A percentile compares a stretch with the other conserved stretches of the same genome.
phyloP scores from a whole-genome alignment of 2,329 filamentous ascomycete genomes.

The Dendryphion nanum region DNA sequence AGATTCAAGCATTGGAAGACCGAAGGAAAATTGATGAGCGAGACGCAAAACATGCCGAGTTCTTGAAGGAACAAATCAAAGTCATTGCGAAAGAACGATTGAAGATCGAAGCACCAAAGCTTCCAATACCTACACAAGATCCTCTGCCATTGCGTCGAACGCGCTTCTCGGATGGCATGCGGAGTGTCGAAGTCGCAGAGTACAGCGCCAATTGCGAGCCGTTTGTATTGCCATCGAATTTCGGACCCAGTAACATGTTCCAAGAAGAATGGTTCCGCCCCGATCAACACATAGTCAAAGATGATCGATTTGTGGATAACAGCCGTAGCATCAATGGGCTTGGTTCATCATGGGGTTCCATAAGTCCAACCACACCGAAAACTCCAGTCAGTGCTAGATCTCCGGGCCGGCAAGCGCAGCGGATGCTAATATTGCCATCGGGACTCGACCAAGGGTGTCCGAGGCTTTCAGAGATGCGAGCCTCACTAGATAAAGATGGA shows the following conservation, averaged over 20 bases:
- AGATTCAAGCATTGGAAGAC: conserved; percentile 7
- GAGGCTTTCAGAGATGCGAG: not conserved
- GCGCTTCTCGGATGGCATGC: conserved; percentile 11
- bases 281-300: not conserved
- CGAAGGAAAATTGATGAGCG: conserved; percentile 8
- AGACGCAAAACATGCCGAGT: conserved; percentile 6
- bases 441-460: not conserved
- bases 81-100: not conserved
- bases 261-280: not conserved
- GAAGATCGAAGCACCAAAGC: not conserved
- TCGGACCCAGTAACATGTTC: not conserved
- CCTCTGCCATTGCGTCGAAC: conserved; percentile 9
- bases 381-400: not conserved
- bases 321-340: not conserved
- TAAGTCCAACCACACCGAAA: not conserved
- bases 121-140: not conserved
- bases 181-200: conserved; percentile 19
- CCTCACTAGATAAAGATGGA: conserved; percentile 1
- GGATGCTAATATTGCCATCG: not conserved
- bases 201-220: conserved; percentile 7
- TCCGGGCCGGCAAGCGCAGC: not conserved
- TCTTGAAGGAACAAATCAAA: conserved; percentile 5
- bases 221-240: not conserved
- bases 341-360: not conserved
- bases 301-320: not conserved